phyloP scores from a whole-genome alignment of 768 basidiomycete genomes.

The Phanerochaete sordida region DNA sequence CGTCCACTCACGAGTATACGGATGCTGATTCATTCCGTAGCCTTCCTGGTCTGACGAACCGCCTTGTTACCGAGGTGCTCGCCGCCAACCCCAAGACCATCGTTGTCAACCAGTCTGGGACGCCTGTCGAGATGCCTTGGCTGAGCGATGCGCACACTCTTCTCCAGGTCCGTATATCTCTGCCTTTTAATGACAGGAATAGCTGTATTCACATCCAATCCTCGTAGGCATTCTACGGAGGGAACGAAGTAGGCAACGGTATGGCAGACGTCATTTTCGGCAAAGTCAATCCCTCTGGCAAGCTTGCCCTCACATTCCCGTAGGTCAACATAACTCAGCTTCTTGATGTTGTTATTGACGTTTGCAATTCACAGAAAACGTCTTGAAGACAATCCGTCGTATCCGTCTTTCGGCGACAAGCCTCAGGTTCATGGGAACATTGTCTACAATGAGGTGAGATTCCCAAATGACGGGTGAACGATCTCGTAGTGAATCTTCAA shows the following conservation, averaged over 20 bases:
- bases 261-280: slow-evolving; percentile 60
- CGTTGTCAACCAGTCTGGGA: slow-evolving; percentile 54
- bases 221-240: slow-evolving; percentile 47
- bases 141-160: slow-evolving; percentile 34
- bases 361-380: slow-evolving; percentile 31
- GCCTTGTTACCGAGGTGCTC: slow-evolving; percentile 46
- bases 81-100: slow-evolving; percentile 51
- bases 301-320: slow-evolving; percentile 55
- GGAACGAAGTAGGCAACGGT: slow-evolving; percentile 54
- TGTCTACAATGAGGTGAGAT: slow-evolving; percentile 41
- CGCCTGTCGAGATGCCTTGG: slow-evolving; percentile 56
- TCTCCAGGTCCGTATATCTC: slow-evolving; percentile 38
- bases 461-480: slow-evolving; percentile 13
- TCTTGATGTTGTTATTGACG: not conserved
- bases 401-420: slow-evolving; percentile 39
- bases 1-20: not conserved
- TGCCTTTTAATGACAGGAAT: not conserved
- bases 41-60: slow-evolving; percentile 49
- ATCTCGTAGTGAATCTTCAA: not conserved
- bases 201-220: slow-evolving; percentile 7
- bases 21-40: slow-evolving; percentile 18
- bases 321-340: slow-evolving; percentile 18
- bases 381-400: slow-evolving; percentile 51
- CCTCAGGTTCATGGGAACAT: slow-evolving; percentile 42
- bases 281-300: slow-evolving; percentile 55